Base-by-base conservation (phyloP, 352 stramenopile species). In the Peronospora belbahrii region DNA sequence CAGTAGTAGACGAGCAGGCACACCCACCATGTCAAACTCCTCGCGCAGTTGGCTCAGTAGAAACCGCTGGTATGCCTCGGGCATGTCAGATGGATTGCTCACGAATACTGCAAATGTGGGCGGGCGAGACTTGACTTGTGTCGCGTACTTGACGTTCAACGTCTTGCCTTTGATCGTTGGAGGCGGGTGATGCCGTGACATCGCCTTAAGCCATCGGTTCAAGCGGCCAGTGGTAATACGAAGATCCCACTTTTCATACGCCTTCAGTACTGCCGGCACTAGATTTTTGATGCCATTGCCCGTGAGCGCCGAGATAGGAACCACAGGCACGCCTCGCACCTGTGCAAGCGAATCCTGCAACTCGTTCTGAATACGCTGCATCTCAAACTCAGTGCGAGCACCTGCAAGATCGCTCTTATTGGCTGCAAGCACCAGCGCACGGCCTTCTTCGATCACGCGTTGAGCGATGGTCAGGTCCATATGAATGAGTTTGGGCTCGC, bases 121-220 rank as follows among this genome's bases (percentile, higher is more conserved):
- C 20, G 78, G 78, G 0, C 81, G 75, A 2, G 75, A 70, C 66
- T 90, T 92, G 38, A 92, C 74, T 52, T 92, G 81, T 23, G 81
- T 90, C 42, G 80, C 72, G 71, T 92, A 92, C 63, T 92, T 92
- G 68, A 92, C 59, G 54, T 92, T 92, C 25, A 90, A 56, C 41
- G 73, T 68, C 67, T 92, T 92, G 62, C 81, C 81, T 48, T 85
- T 87, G 48, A 88, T 54, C 3, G 74, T 85, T 52, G 81, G 81
- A 32, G 81, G 78, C 34, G 78, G 78, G 59, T 92, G 81, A 56
- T 92, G 81, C 17, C 78, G 74, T 23, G 68, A 70, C 76, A 92
- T 92, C 24, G 81, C 75, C 49, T 87, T 82, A 27, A 92, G 72
- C 80, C 80, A 92, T 15, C 80, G 77, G 52, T 92, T 92, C 15